These are phyloP conservation scores for Endogone sp. DNA, from an alignment of 192 early-diverging fungal species.

Conservation along the genomic window DNA sequence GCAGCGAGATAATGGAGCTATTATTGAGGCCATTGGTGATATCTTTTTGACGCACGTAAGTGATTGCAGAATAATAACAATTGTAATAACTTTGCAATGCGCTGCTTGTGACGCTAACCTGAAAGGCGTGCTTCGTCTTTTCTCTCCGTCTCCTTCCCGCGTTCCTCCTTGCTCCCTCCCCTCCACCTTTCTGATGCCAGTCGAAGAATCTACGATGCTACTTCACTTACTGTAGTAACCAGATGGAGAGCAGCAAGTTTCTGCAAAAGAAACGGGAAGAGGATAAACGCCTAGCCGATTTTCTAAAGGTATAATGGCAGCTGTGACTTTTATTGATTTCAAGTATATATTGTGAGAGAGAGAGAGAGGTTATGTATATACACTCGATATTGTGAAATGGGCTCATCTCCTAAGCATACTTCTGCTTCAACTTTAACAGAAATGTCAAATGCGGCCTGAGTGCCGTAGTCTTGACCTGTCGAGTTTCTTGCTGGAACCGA, in stretches of 20 bases:
- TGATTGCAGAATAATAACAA: neutral
- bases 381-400: too few species aligned
- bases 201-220: slow-evolving; percentile 55
- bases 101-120: too few species aligned
- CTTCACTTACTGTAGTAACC: slow-evolving; percentile 62
- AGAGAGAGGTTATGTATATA: too few species aligned
- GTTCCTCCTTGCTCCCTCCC: too few species aligned
- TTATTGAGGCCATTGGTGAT: slow-evolving; percentile 65
- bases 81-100: neutral
- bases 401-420: too few species aligned
- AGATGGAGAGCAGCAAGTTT: slow-evolving; percentile 55
- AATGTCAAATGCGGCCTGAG: slow-evolving; percentile 48
- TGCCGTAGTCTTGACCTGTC: slow-evolving; percentile 75
- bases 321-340: slow-evolving; percentile 10
- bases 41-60: slow-evolving; percentile 66
- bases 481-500: slow-evolving; percentile 79
- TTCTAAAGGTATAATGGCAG: slow-evolving; percentile 52
- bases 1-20: slow-evolving; percentile 43
- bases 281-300: slow-evolving; percentile 51
- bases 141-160: too few species aligned
- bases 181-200: slow-evolving; percentile 15
- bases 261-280: slow-evolving; percentile 50
- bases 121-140: too few species aligned
- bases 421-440: slow-evolving; percentile 22
- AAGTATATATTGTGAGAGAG: too few species aligned